Evolutionary conservation across 768 basidiomycete species (phyloP), one percentile per base, ranked within the genome.

Genomic region (Cystobasidiopsis lactophilus): DNA sequence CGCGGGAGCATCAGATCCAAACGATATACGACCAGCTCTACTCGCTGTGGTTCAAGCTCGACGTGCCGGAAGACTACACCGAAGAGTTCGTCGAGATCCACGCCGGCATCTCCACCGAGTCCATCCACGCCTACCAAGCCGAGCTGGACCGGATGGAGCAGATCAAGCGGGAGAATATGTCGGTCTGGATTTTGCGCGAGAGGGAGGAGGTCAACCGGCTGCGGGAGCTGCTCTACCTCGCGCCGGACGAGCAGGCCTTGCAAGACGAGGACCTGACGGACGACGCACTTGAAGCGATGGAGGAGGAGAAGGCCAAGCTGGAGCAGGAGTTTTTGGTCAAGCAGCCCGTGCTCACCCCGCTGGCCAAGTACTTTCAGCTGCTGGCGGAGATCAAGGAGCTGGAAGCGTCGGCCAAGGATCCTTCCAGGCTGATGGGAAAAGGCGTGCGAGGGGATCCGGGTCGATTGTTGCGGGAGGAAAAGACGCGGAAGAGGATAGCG

Each of bases 11-110:
- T n/a, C 77, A 79, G 58, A 95, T 98, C 29, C 91, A 98, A 65
- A 74, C 78, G 0, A 80, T 95, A 72, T 98, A 88, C 62, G 86
- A 96, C 65, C 78, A 85, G 57, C 73, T 98, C 1, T 89, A 91
- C 64, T 77, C 77, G 0, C 73, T 96, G 2, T 98, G 91, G 91
- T 74, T 73, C 54, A 69, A 88, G 52, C 72, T 96, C 54, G 88
- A 85, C 14, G 77, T 91, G 3, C 65, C 73, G 0, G 82, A 88
- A 45, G 68, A 66, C 0, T 80, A 79, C 41, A 85, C 88, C 76
- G 85, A 96, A 60, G 76, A 73, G n/a, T 98, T 98, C 62, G 81
- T 95, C 0, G 85, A 95, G 54, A 72, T 40, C 18, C 64, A 58
- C 63, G 91, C 64, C 27, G 91, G 91, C 2, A 80, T 78, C 60